phyloP scores from a whole-genome alignment of 1,284 basidiomycete genomes.

The Apiotrichum brassicae region DNA sequence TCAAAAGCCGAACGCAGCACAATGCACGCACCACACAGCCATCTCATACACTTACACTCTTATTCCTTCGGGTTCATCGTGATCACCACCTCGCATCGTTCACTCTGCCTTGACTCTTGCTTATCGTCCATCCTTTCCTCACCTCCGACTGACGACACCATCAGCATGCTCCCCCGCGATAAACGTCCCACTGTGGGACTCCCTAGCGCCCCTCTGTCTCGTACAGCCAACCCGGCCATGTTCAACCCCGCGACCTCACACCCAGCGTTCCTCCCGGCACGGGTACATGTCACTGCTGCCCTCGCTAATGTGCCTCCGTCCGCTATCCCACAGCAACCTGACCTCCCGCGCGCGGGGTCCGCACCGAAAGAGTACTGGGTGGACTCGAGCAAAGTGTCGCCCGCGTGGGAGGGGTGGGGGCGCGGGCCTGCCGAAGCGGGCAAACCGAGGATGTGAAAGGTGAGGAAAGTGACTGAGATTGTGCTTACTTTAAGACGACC shows the following conservation, averaged over 20 bases:
- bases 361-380: slow-evolving; percentile 4
- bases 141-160: neutral
- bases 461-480: too few species aligned
- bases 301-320: neutral
- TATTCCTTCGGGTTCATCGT: too few species aligned
- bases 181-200: slow-evolving; percentile 12
- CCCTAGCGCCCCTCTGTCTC: neutral
- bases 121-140: neutral
- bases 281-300: slow-evolving; percentile 10
- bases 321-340: neutral
- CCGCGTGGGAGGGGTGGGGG: slow-evolving; percentile 18
- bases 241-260: slow-evolving; percentile 11
- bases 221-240: neutral
- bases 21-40: too few species aligned
- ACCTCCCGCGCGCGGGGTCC: neutral
- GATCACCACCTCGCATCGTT: too few species aligned
- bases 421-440: slow-evolving; percentile 9
- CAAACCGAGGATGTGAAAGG: slow-evolving; percentile 6
- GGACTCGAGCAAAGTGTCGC: slow-evolving; percentile 14
- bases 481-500: too few species aligned
- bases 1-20: too few species aligned
- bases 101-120: too few species aligned
- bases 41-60: too few species aligned
- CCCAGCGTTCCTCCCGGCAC: slow-evolving; percentile 16
- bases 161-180: slow-evolving; percentile 15